These are phyloP conservation scores for Kalaharituber pfeilii DNA, from an alignment of 2,329 filamentous ascomycete genomes.

Conservation along the genomic window DNA sequence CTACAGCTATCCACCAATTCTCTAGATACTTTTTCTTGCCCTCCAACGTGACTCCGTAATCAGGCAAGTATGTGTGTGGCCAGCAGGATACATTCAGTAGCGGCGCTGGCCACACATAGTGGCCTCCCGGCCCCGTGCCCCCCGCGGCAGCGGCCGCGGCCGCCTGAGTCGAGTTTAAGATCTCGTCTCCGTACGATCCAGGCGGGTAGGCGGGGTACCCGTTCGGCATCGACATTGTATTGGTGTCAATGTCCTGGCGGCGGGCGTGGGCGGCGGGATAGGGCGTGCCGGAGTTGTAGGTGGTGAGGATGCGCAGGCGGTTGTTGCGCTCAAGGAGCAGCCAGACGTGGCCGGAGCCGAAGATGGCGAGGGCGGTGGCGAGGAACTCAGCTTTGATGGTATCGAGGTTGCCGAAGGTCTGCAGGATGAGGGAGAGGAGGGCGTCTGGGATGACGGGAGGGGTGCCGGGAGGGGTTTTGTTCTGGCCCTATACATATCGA, in stretches of 20 bases:
- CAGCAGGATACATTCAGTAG: constrained; percentile 88
- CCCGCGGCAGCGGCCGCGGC: constrained; percentile 25
- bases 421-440: constrained; percentile 6
- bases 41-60: constrained; percentile 46
- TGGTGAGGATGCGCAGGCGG: constrained; percentile 53
- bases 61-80: constrained; percentile 81
- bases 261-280: constrained; percentile 74
- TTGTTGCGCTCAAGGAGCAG: constrained; percentile 46
- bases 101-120: constrained; percentile 38
- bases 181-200: constrained; percentile 18
- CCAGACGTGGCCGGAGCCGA: constrained; percentile 95
- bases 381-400: constrained; percentile 66
- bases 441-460: constrained; percentile 2
- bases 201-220: constrained; percentile 23
- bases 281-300: constrained; percentile 81
- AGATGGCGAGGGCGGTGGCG: constrained; percentile 72
- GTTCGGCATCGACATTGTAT: constrained; percentile 33
- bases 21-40: constrained; percentile 63
- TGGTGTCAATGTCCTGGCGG: constrained; percentile 48
- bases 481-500: constrained; percentile 16
- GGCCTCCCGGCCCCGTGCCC: too few species aligned
- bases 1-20: constrained; percentile 71
- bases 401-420: constrained; percentile 63
- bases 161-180: constrained; percentile 22
- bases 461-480: background rate